Evolutionary conservation across 257 asterid species (phyloP).

Genomic region (Solanum clarkiae): DNA sequence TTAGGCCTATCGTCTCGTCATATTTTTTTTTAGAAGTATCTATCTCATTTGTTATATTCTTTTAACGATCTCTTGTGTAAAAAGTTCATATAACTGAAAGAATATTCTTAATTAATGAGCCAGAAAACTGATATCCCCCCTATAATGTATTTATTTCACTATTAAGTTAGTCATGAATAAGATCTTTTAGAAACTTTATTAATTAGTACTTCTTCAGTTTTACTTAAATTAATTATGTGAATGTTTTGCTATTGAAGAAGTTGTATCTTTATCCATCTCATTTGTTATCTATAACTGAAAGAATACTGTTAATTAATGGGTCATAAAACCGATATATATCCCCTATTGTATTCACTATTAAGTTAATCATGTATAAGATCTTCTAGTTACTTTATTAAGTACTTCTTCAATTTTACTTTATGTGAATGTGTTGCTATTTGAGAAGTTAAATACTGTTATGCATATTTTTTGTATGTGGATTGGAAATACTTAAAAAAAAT

Average conservation of each 20-base stretch:
- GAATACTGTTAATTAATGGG: too few relatives aligned
- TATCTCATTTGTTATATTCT: too few relatives aligned
- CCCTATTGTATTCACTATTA: too few relatives aligned
- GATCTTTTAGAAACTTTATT: not conserved
- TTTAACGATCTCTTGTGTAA: not conserved
- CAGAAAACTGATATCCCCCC: not conserved
- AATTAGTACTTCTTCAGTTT: not conserved
- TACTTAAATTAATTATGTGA: too few relatives aligned
- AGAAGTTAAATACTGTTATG: not conserved
- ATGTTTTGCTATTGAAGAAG: too few relatives aligned
- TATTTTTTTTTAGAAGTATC: too few relatives aligned
- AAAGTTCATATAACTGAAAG: not conserved
- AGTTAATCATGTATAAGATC: too few relatives aligned
- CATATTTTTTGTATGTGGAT: not conserved
- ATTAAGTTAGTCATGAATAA: not conserved
- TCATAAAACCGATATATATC: too few relatives aligned
- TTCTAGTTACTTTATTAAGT: too few relatives aligned
- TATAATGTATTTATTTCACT: not conserved
- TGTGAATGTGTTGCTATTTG: not conserved
- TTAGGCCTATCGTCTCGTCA: too few relatives aligned
- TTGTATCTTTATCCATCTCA: too few relatives aligned
- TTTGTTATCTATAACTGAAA: too few relatives aligned
- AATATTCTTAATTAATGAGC: not conserved
- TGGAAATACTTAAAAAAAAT: not conserved
- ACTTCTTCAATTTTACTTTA: not conserved